Base-by-base conservation (phyloP, 176 grass and related monocot genomes). In the Aegilops speltoides region DNA sequence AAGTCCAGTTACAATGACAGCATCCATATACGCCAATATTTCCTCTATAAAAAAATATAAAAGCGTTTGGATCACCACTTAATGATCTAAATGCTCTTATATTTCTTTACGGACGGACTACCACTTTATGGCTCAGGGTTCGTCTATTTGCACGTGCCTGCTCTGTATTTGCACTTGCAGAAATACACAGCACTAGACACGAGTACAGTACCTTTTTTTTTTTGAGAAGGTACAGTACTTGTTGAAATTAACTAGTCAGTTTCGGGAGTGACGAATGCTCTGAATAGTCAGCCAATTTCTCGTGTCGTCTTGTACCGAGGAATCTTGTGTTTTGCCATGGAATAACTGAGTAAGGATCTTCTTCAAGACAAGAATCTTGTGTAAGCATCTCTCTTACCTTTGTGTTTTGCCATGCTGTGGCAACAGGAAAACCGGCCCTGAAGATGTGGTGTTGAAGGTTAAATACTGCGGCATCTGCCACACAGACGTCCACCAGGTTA, bases 401-500 rank as follows among this genome's bases (percentile, higher is more conserved):
- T 76, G 72, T 10, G 15, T 43, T 10, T 36, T 14, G 36, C 9
- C 50, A 31, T 75, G 37, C 40, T 31, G 31, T 56, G 17, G 15
- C 29, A 84, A 86, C 93, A 98, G 95, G 93, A 90, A 83, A 61
- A 96, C 90, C 8, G 94, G 90, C 11, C 72, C 89, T 20, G 85
- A 96, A 79, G 97, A 99, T 60, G 94, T 99, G 87, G 85, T 94
- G 82, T 28, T 98, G 59, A 98, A 96, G 90, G 94, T 98, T 64
- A 28, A 91, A 16, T 98, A 89, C 22, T 98, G 97, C 41, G 97
- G 97, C 10, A 84, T 98, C 74, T 98, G 97, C 87, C 97, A 98
- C 72, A 98, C 97, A 1, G 97, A 98, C 61, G 76, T 98, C 78
- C 97, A 98, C 86, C 94, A 98, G 86, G 59, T 87, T 79, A 96